Evolutionary conservation across 176 grass and related monocot species (phyloP), one percentile per base, ranked within the genome.

Genomic region (Metroxylon sagu): DNA sequence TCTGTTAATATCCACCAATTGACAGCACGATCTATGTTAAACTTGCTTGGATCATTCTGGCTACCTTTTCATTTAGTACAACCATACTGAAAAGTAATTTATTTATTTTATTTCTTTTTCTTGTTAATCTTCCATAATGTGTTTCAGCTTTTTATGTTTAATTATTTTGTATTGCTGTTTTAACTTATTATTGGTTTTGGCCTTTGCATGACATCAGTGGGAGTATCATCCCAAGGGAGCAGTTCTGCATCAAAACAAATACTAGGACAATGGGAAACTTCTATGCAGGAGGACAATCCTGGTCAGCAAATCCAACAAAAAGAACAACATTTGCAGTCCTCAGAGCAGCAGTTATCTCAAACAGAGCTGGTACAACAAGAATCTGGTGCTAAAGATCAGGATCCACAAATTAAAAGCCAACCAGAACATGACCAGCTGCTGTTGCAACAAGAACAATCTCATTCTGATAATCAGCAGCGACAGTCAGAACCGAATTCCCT

Each of bases 241-340:
- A 76, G 65, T 52, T 69, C 76, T 65, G 71, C 64, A 70, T 71
- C 69, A 60, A 77, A 69, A 71, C 83, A 85, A 52, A 60, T 66
- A 61, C 60, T 71, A 73, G 75, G 68, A 49, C 76, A 79, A 28
- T 74, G 75, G 78, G 78, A 79, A 66, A 71, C 48, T 79, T 69
- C 71, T 49, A 66, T 74, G 54, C 71, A 78, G 64, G 70, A 49
- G 69, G 71, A 73, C 51, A 74, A 35, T 76, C 64, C 19, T 75
- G 82, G 77, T 54, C 62, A 80, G 60, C 75, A 85, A 25, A 76
- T 30, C 21, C 78, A 88, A 69, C 86, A 87, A 73, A 58, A 76
- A 56, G 75, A 82, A 54, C 59, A 64, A 59, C 49, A 68, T 66
- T 50, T 69, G n/a, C 61, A 71, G 74, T 71, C 39, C 39, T 52